phyloP scores from a whole-genome alignment of 331 rosid species.

The Acacia concinna region DNA sequence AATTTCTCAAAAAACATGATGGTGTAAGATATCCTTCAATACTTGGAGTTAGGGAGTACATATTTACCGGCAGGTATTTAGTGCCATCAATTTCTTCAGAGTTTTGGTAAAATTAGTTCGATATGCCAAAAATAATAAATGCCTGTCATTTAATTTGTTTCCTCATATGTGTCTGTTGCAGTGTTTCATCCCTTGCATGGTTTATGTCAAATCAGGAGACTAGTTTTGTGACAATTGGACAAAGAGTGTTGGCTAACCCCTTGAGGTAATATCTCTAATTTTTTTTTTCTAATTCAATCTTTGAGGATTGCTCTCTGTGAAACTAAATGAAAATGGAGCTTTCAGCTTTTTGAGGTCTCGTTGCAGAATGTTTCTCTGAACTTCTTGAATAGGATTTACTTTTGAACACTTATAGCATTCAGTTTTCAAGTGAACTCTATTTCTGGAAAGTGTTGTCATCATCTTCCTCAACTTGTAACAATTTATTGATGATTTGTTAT shows the following conservation, averaged over 20 bases:
- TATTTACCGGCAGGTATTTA: slow-evolving; percentile 92
- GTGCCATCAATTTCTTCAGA: slow-evolving; percentile 29
- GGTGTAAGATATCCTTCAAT: slow-evolving; percentile 81
- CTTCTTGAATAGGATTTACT: background rate
- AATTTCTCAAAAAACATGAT: slow-evolving; percentile 62
- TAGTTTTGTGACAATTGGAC: slow-evolving; percentile 96
- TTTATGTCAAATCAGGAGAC: slow-evolving; percentile 95
- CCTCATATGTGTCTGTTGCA: slow-evolving; percentile 41
- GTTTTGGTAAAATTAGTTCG: slow-evolving; percentile 18
- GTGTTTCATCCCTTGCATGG: slow-evolving; percentile 99
- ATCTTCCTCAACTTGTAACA: background rate
- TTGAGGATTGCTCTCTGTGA: slow-evolving; percentile 3
- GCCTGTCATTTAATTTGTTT: slow-evolving; percentile 20
- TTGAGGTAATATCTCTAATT: slow-evolving; percentile 48
- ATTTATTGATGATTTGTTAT: background rate
- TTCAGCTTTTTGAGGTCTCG: slow-evolving; percentile 5
- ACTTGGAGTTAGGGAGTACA: slow-evolving; percentile 96
- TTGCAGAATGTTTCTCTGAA: slow-evolving; percentile 4
- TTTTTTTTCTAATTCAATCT: background rate
- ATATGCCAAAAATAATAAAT: slow-evolving; percentile 10
- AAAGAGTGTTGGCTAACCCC: slow-evolving; percentile 92
- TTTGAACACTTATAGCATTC: background rate
- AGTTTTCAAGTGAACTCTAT: background rate
- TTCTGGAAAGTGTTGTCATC: slow-evolving; percentile 13
- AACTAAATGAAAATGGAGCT: slow-evolving; percentile 11